Conservation (phyloP, 352 stramenopile species). For the Globisporangium abappressorium region DNA sequence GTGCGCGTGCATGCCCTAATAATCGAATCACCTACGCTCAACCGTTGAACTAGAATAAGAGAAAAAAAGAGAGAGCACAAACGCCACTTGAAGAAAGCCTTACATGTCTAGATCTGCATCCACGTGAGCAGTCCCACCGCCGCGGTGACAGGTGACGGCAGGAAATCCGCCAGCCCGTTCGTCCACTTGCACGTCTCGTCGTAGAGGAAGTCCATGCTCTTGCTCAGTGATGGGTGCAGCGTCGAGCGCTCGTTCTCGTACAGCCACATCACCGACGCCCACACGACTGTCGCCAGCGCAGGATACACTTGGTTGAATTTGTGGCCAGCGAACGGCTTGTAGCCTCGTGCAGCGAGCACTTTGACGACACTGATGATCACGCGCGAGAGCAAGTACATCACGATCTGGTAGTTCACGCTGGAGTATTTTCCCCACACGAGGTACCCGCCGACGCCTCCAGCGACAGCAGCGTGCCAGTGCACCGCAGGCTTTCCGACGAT, state of each 20-base stretch:
- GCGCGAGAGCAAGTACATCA: conserved; percentile 87
- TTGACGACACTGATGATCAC: conserved; percentile 68
- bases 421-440: conserved; percentile 85
- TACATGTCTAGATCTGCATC: conserved; percentile 39
- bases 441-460: conserved; percentile 74
- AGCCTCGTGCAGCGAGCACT: conserved; percentile 56
- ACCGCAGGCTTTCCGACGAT: conserved; percentile 61
- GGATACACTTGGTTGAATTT: conserved; percentile 79
- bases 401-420: conserved; percentile 88
- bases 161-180: conserved; percentile 65
- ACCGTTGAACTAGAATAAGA: background rate
- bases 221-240: conserved; percentile 77
- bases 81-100: background rate
- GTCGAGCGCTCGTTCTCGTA: conserved; percentile 81
- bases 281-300: conserved; percentile 69
- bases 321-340: conserved; percentile 60
- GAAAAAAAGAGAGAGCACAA: background rate
- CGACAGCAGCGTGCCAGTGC: conserved; percentile 78
- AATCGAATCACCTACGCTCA: background rate
- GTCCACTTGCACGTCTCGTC: conserved; percentile 80
- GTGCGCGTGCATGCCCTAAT: background rate
- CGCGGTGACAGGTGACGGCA: conserved; percentile 72
- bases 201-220: conserved; percentile 90
- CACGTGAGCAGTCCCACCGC: conserved; percentile 62
- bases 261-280: conserved; percentile 83